Evolutionary conservation across 2,329 filamentous ascomycete genomes (phyloP).

Genomic region (Stemphylium beticola): DNA sequence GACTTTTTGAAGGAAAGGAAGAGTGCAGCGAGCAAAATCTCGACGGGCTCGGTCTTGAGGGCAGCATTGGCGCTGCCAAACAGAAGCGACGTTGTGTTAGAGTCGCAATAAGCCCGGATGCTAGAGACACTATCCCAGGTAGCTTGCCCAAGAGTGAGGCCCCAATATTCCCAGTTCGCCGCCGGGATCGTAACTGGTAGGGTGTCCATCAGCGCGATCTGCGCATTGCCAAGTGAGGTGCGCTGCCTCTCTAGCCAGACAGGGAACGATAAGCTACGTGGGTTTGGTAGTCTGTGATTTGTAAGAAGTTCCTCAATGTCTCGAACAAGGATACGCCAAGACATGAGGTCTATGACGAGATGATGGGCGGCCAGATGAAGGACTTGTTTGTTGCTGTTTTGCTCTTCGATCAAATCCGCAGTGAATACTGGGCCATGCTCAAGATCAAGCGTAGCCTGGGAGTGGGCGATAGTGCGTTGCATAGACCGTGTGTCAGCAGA

Average conservation of each 20-base stretch:
- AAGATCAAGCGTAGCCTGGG: too few species aligned
- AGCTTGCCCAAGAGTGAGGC: neutral
- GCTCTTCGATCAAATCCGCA: slow-evolving; percentile 32
- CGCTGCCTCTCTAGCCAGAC: slow-evolving; percentile 14
- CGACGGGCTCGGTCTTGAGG: neutral
- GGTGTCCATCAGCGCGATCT: neutral
- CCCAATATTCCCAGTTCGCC: slow-evolving; percentile 4
- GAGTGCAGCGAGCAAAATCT: neutral
- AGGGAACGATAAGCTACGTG: neutral
- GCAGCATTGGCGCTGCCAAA: neutral
- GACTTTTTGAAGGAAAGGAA: neutral
- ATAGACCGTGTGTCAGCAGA: too few species aligned
- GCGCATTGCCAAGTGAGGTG: neutral
- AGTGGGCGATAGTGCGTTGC: too few species aligned
- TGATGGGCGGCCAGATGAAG: neutral
- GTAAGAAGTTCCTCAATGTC: neutral
- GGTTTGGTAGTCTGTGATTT: neutral
- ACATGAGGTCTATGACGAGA: neutral
- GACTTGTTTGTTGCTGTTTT: slow-evolving; percentile 10
- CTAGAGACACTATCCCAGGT: neutral
- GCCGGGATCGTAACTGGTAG: slow-evolving; percentile 2
- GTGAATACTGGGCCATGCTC: slow-evolving; percentile 22
- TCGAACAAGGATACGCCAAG: neutral
- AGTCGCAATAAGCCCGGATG: neutral
- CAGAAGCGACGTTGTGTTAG: neutral